Base-by-base conservation (phyloP, 2,329 filamentous ascomycete genomes). In the Alternaria consortialis region DNA sequence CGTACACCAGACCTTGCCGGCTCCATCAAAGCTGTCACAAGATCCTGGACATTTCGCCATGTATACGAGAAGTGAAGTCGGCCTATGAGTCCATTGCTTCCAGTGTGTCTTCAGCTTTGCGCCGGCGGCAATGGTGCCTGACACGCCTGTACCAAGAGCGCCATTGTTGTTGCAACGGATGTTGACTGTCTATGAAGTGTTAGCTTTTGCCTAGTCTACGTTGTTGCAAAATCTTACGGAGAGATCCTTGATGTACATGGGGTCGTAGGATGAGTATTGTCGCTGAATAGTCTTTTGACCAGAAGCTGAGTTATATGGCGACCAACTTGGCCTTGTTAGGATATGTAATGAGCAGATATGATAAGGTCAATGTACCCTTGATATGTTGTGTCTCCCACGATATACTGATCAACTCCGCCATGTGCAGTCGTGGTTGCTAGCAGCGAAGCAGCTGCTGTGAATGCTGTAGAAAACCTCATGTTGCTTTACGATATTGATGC, bases 31-130 rank as follows among this genome's bases (percentile, higher is more conserved):
- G 42, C 77, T 72, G 23, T 77, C 74, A 71, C 86, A 86, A 39
- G 65, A 56, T 31, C 79, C 79, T 3, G 82, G 72, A 74, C 85
- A 86, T 58, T 84, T 81, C n/a, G 77, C 78, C 71, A 79, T 75
- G 74, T 84, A 87, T 13, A 87, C 84, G 77, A 86, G 81, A 50
- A 87, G 82, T 15, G 85, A 83, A 3, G 85, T 84, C 63, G 87
- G 85, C 39, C 80, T 74, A 71, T 87, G 84, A 2, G 85, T 86
- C 85, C 85, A 87, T 74, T 87, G 85, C 39, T 75, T 72, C 84
- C 85, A 87, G 65, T 81, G 75, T 15, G 85, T 83, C 9, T 82
- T 83, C 53, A 87, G 77, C 44, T 78, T 81, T 17, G 75, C 67
- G 36, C 85, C 85, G 5, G 85, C 83, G 6, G 79, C 73, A 59